phyloP scores from a whole-genome alignment of 495 filamentous ascomycete species.

The Podospora fimiseda region DNA sequence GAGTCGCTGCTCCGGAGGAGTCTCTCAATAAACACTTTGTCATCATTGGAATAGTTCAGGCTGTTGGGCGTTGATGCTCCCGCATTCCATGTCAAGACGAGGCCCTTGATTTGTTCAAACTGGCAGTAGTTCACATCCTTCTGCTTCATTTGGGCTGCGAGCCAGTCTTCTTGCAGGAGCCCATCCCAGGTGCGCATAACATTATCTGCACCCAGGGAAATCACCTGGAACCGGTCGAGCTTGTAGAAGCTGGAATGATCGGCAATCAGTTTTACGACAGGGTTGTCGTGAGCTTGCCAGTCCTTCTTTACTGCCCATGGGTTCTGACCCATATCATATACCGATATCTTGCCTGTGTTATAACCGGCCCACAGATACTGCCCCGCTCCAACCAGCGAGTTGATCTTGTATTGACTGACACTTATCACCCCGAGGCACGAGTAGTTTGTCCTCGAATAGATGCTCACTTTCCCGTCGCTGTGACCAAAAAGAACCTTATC shows the following conservation, averaged over 20 bases:
- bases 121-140: constrained; percentile 74
- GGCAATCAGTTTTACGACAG: constrained; percentile 66
- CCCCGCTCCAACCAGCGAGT: constrained; percentile 75
- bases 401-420: constrained; percentile 93
- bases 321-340: constrained; percentile 74
- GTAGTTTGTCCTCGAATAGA: constrained; percentile 74
- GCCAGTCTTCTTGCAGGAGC: constrained; percentile 86
- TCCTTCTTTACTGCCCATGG: constrained; percentile 92
- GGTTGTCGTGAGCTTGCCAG: constrained; percentile 83
- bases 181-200: constrained; percentile 86
- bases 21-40: constrained; percentile 68
- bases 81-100: constrained; percentile 93
- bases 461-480: constrained; percentile 84
- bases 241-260: constrained; percentile 83
- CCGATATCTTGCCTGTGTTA: constrained; percentile 90
- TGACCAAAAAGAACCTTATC: constrained; percentile 88
- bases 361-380: constrained; percentile 88
- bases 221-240: constrained; percentile 75
- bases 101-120: constrained; percentile 70
- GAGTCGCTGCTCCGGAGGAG: constrained; percentile 63
- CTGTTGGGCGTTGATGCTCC: constrained; percentile 83
- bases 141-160: constrained; percentile 80
- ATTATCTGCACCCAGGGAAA: constrained; percentile 86
- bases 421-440: constrained; percentile 69
- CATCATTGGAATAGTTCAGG: constrained; percentile 59